Evolutionary conservation across 345 rosid species (phyloP).

Genomic region (Ceriops zippeliana): DNA sequence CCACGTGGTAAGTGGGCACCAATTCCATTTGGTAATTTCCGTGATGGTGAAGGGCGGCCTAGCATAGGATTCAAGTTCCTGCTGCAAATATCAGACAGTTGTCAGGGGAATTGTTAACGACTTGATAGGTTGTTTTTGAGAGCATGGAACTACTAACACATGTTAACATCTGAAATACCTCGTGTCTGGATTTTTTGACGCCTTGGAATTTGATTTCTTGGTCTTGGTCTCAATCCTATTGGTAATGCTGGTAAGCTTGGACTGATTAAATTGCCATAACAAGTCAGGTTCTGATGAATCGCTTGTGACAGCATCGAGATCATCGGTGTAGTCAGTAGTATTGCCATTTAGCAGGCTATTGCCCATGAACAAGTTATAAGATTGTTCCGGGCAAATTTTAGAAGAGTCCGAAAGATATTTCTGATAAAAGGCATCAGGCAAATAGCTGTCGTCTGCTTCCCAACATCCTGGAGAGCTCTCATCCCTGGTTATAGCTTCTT

Average conservation of each 20-base stretch:
- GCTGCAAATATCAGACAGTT: slow-evolving; percentile 20
- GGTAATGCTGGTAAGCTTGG: slow-evolving; percentile 48
- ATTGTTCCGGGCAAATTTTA: slow-evolving; percentile 58
- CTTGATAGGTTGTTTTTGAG: neutral
- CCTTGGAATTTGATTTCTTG: slow-evolving; percentile 51
- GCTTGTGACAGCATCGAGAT: slow-evolving; percentile 82
- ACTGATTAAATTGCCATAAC: slow-evolving; percentile 83
- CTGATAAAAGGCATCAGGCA: slow-evolving; percentile 56
- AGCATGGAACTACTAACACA: neutral
- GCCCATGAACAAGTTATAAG: slow-evolving; percentile 59
- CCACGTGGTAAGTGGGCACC: slow-evolving; percentile 33
- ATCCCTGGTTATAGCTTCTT: slow-evolving; percentile 46
- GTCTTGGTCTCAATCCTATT: slow-evolving; percentile 45
- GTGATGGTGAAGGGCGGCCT: slow-evolving; percentile 70
- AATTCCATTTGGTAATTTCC: slow-evolving; percentile 49
- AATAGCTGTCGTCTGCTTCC: slow-evolving; percentile 44
- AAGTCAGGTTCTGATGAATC: slow-evolving; percentile 88
- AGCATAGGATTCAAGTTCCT: slow-evolving; percentile 44
- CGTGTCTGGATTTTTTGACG: slow-evolving; percentile 38
- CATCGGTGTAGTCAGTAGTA: slow-evolving; percentile 52
- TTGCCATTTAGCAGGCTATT: slow-evolving; percentile 39
- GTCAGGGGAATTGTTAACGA: neutral
- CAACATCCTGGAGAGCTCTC: slow-evolving; percentile 55
- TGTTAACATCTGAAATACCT: slow-evolving; percentile 16
- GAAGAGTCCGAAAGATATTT: slow-evolving; percentile 68